phyloP scores from a whole-genome alignment of 164 flowering plant genomes.

The Buxus sempervirens region DNA sequence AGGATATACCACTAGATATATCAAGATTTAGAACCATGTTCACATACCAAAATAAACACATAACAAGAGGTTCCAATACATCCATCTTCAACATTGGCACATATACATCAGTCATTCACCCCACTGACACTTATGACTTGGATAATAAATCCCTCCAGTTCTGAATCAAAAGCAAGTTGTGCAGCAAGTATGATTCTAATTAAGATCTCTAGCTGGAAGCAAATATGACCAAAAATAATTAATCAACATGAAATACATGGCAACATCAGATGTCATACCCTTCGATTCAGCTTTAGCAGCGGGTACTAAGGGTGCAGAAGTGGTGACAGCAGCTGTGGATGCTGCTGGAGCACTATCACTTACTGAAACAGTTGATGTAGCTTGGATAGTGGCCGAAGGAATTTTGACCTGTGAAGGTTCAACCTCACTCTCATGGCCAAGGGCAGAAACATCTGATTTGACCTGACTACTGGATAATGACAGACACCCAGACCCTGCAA shows the following conservation, averaged over 20 bases:
- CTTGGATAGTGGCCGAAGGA: slow-evolving; percentile 29
- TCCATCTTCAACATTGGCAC: background rate
- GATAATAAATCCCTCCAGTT: background rate
- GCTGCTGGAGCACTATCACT: slow-evolving; percentile 29
- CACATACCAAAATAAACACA: background rate
- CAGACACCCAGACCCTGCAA: slow-evolving; percentile 15
- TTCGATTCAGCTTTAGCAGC: slow-evolving; percentile 54
- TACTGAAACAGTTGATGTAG: slow-evolving; percentile 24
- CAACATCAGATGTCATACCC: slow-evolving; percentile 36
- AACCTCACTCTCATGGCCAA: slow-evolving; percentile 19
- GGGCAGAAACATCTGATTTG: slow-evolving; percentile 18
- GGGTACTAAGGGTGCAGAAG: slow-evolving; percentile 26
- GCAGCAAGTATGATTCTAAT: background rate
- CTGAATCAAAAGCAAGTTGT: background rate
- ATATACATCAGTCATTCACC: background rate
- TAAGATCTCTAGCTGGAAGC: background rate
- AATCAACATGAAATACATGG: background rate
- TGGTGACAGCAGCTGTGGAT: slow-evolving; percentile 20
- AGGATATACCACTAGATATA: too few relatives aligned
- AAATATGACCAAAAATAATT: background rate
- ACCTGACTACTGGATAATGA: slow-evolving; percentile 17
- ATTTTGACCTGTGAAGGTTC: slow-evolving; percentile 25
- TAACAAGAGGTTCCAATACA: background rate
- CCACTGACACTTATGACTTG: background rate
- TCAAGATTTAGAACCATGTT: too few relatives aligned